Evolutionary conservation across 345 rosid species (phyloP), one percentile per base, ranked within the genome.

Genomic region (Murraya koenigii): DNA sequence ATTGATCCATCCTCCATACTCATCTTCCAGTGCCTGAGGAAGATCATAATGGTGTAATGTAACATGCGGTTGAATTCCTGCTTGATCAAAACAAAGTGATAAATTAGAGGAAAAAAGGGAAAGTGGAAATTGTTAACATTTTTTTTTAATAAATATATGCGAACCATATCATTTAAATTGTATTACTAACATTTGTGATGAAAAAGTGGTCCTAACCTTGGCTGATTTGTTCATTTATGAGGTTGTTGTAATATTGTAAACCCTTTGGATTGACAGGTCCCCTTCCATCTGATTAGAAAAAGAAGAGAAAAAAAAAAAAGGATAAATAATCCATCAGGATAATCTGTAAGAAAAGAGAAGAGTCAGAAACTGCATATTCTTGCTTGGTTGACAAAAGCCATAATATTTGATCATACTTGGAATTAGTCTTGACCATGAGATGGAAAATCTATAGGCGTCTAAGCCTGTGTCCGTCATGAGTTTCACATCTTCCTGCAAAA

Each of bases 351-450:
- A 5, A 23, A 56, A 58, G 4, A 52, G 52, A 56, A 58, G 4
- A 52, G 52, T 30, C 13, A 33, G 15, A 65, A 38, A 59, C 49
- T 15, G 38, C 60, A 41, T 2, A 35, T 7, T 55, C 49, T 23
- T 19, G 25, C 4, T 36, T 60, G 4, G 23, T 30, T 54, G 74
- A 66, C 35, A 55, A 64, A 36, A 69, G 11, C 23, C 30, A 72
- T 47, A 26, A 69, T 35, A 47, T 59, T 58, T 71, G 33, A 66
- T 14, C 77, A 17, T 88, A 91, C 97, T 75, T 33, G 92, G 97
- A 63, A 91, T 87, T 62, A 93, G 94, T 74, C 96, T 90, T 23
- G 96, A 87, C 94, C 92, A 91, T 23, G 97, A 91, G 74, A 91
- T 91, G 72, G 94, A 93, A 82, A 90, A 91, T 80, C 90, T 88